phyloP scores from a whole-genome alignment of 2,329 filamentous ascomycete species.

The Capronia americana region DNA sequence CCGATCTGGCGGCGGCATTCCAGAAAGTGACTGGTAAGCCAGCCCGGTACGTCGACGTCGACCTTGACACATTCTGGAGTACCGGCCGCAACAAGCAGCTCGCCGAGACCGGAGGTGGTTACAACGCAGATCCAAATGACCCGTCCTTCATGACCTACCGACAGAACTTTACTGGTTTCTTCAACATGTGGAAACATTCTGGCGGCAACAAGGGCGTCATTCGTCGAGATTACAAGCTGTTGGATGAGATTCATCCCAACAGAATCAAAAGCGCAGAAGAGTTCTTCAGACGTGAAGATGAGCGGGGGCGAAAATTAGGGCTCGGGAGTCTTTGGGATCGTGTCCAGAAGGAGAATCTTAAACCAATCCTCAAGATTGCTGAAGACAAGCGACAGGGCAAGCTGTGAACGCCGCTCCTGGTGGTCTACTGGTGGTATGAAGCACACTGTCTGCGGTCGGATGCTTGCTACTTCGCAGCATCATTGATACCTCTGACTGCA shows the following conservation, averaged over 20 bases:
- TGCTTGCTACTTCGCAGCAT: not conserved
- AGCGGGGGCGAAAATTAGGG: slow-evolving; percentile 23
- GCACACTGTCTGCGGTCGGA: not conserved
- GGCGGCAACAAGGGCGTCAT: slow-evolving; percentile 53
- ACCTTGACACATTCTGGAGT: slow-evolving; percentile 47
- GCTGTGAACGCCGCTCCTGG: slow-evolving; percentile 19
- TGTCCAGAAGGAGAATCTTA: slow-evolving; percentile 33
- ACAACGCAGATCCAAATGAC: slow-evolving; percentile 48
- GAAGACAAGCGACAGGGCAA: slow-evolving; percentile 33
- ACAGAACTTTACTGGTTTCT: slow-evolving; percentile 61
- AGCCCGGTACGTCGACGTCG: slow-evolving; percentile 49
- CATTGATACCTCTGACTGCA: too few species aligned
- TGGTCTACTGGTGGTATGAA: not conserved
- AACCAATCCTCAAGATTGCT: slow-evolving; percentile 34
- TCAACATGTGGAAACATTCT: slow-evolving; percentile 55
- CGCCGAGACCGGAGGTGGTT: slow-evolving; percentile 45
- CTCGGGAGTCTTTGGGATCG: slow-evolving; percentile 37
- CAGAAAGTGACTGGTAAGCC: slow-evolving; percentile 52
- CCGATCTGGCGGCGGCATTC: slow-evolving; percentile 53
- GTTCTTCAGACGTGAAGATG: slow-evolving; percentile 50
- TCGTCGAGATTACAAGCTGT: slow-evolving; percentile 55
- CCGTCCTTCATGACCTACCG: slow-evolving; percentile 49
- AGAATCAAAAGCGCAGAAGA: slow-evolving; percentile 58
- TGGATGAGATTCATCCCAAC: slow-evolving; percentile 60
- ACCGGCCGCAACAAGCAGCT: slow-evolving; percentile 32